Evolutionary conservation across 202 grass and related monocot species (phyloP).

Genomic region (Schoenoplectus tabernaemontani): DNA sequence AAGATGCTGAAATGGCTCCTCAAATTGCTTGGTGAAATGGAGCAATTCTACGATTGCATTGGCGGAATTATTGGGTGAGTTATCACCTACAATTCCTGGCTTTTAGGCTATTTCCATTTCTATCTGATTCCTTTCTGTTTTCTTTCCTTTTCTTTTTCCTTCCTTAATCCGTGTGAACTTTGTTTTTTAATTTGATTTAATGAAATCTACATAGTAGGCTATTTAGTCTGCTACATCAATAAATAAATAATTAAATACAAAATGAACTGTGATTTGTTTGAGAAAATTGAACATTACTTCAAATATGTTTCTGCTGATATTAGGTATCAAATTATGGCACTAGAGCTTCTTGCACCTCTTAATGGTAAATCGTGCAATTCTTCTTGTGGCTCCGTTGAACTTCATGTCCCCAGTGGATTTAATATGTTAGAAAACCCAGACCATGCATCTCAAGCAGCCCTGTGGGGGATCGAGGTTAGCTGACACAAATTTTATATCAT

Average conservation of each 20-base stretch:
- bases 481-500: constrained; percentile 11
- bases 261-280: constrained; percentile 16
- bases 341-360: constrained; percentile 54
- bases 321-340: constrained; percentile 78
- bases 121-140: no score
- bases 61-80: constrained; percentile 93
- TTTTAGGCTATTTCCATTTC: background rate
- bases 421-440: constrained; percentile 76
- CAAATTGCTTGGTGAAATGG: constrained; percentile 55
- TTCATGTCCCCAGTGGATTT: constrained; percentile 79
- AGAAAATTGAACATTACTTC: constrained; percentile 10
- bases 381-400: constrained; percentile 42
- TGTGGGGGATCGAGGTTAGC: constrained; percentile 94
- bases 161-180: no score
- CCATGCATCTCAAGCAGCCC: constrained; percentile 73
- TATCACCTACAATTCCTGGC: background rate
- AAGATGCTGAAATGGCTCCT: constrained; percentile 48
- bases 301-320: constrained; percentile 12
- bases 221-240: no score
- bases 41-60: constrained; percentile 87
- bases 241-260: no score
- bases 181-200: no score
- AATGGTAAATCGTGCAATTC: constrained; percentile 29
- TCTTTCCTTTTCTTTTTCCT: no score
- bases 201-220: no score